Conservation (phyloP, 2,329 filamentous ascomycete species). For the Penicillium hesseltinei region DNA sequence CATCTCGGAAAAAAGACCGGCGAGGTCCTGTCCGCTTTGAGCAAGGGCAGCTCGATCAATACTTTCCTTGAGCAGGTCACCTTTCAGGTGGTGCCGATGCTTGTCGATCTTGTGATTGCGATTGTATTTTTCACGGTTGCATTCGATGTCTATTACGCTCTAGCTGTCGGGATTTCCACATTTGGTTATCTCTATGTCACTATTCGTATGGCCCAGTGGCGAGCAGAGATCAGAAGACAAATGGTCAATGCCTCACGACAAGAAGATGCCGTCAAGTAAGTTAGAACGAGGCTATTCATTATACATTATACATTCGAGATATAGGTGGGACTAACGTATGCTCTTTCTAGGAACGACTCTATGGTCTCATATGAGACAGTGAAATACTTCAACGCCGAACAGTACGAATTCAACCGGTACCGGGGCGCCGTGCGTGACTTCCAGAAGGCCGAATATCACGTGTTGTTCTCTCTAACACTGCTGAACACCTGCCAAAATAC, state of each 20-base stretch:
- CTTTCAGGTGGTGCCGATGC: slow-evolving; percentile 92
- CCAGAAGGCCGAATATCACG: slow-evolving; percentile 72
- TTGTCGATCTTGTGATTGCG: slow-evolving; percentile 82
- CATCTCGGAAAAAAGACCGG: slow-evolving; percentile 95
- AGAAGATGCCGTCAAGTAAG: slow-evolving; percentile 88
- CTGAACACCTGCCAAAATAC: slow-evolving; percentile 80
- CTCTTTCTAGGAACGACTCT: slow-evolving; percentile 70
- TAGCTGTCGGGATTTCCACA: slow-evolving; percentile 84
- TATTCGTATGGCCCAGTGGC: slow-evolving; percentile 90
- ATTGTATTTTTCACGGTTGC: slow-evolving; percentile 74
- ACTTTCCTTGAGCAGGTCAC: slow-evolving; percentile 95
- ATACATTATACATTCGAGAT: not conserved
- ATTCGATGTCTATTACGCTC: slow-evolving; percentile 86
- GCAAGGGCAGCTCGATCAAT: slow-evolving; percentile 95
- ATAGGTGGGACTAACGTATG: slow-evolving; percentile 1
- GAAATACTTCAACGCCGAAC: slow-evolving; percentile 85
- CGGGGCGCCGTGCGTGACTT: slow-evolving; percentile 67
- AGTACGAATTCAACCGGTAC: slow-evolving; percentile 74
- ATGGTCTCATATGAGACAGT: slow-evolving; percentile 98
- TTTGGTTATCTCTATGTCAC: slow-evolving; percentile 97
- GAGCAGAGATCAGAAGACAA: slow-evolving; percentile 82
- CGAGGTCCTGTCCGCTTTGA: slow-evolving; percentile 90
- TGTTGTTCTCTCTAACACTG: slow-evolving; percentile 71
- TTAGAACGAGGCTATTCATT: slow-evolving; percentile 11
- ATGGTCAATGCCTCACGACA: slow-evolving; percentile 95